phyloP scores from a whole-genome alignment of 2,329 filamentous ascomycete genomes.

The Xylaria hypoxylon region DNA sequence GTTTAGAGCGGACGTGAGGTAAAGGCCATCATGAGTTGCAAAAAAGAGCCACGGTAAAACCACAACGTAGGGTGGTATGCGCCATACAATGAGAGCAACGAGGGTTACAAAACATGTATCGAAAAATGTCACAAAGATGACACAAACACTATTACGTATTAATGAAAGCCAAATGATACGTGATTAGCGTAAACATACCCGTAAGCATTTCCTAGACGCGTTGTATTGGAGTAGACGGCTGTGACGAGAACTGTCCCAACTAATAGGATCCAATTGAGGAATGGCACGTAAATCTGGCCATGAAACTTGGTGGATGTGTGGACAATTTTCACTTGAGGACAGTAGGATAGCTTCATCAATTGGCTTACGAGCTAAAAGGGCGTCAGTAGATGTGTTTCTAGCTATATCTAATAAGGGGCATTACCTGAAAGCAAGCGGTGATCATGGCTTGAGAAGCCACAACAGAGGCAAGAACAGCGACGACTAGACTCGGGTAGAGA shows the following conservation, averaged over 20 bases:
- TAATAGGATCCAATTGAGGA: conserved; percentile 83
- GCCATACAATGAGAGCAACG: conserved; percentile 79
- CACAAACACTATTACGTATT: conserved; percentile 65
- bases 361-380: conserved; percentile 48
- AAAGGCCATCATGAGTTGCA: conserved; percentile 74
- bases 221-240: conserved; percentile 74
- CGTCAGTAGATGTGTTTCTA: conserved; percentile 26
- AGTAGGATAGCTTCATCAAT: conserved; percentile 76
- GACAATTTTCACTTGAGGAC: conserved; percentile 78
- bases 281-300: conserved; percentile 80
- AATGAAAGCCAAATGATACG: background rate
- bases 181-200: conserved; percentile 54
- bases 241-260: conserved; percentile 80
- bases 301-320: conserved; percentile 78
- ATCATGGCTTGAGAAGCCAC: conserved; percentile 85
- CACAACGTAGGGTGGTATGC: conserved; percentile 69
- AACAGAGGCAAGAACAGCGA: conserved; percentile 77
- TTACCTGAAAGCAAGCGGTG: conserved; percentile 72
- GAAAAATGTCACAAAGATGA: conserved; percentile 83
- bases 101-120: conserved; percentile 80
- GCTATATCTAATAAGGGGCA: background rate
- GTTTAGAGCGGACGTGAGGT: conserved; percentile 74
- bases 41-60: conserved; percentile 72
- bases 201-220: conserved; percentile 77
- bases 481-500: conserved; percentile 74